A percentile compares a stretch with the other conserved stretches of the same genome.
phyloP scores from a whole-genome alignment of 768 basidiomycete genomes.

The Pulveroboletus sp. region DNA sequence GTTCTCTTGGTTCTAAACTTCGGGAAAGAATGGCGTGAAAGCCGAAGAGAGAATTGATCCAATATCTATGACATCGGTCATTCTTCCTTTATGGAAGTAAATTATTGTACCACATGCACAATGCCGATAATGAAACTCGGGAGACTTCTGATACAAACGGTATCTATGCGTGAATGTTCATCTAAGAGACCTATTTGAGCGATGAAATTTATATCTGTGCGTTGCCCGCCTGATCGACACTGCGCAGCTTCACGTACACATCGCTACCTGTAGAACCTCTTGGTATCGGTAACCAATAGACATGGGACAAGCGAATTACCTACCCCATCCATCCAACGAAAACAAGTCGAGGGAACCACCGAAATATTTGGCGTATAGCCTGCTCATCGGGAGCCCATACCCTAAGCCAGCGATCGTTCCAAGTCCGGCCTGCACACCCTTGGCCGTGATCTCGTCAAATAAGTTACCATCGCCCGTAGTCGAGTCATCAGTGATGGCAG shows the following conservation, averaged over 20 bases:
- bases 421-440: conserved; percentile 74
- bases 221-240: conserved; percentile 51
- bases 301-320: conserved; percentile 16
- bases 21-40: conserved; percentile 59
- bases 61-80: neutral
- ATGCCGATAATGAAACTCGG: neutral
- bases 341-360: conserved; percentile 82
- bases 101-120: conserved; percentile 3
- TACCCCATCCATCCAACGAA: conserved; percentile 83
- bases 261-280: conserved; percentile 39
- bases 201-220: conserved; percentile 38
- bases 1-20: conserved; percentile 58
- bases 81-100: neutral
- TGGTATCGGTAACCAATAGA: neutral
- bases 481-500: conserved; percentile 49
- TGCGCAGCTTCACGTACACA: conserved; percentile 53
- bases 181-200: neutral
- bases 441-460: conserved; percentile 76
- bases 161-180: neutral
- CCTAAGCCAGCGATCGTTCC: conserved; percentile 91
- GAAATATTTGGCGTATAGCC: conserved; percentile 78
- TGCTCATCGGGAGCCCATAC: conserved; percentile 83
- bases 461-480: conserved; percentile 48
- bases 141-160: neutral
- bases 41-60: conserved; percentile 32